Evolutionary conservation across 2,329 filamentous ascomycete genomes (phyloP).

Genomic region (Cladosporium sp.): DNA sequence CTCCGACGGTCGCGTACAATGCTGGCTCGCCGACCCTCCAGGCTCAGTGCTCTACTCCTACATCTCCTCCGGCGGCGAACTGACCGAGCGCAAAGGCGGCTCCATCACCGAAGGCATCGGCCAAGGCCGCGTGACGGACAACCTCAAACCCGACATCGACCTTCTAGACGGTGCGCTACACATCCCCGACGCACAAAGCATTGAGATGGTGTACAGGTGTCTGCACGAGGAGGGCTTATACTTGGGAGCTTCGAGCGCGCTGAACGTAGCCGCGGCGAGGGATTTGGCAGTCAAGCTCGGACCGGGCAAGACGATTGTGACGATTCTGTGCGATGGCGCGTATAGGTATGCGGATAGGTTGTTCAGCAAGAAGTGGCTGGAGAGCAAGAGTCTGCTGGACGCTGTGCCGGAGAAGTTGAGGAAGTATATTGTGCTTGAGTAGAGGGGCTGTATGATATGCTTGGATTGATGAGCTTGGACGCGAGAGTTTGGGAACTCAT

Average conservation of each 20-base stretch:
- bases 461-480: no score
- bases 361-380: slow-evolving; percentile 88
- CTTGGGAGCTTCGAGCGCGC: slow-evolving; percentile 83
- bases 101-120: slow-evolving; percentile 98
- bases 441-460: slow-evolving; percentile 5
- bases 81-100: slow-evolving; percentile 74
- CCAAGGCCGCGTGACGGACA: slow-evolving; percentile 94
- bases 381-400: slow-evolving; percentile 74
- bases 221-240: slow-evolving; percentile 95
- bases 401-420: slow-evolving; percentile 80
- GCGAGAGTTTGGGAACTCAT: no score
- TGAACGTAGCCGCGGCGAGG: slow-evolving; percentile 94
- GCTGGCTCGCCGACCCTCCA: slow-evolving; percentile 88
- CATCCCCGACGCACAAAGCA: slow-evolving; percentile 88
- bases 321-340: slow-evolving; percentile 91
- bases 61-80: slow-evolving; percentile 75
- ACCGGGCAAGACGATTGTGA: slow-evolving; percentile 85
- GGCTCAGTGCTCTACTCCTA: slow-evolving; percentile 92
- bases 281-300: slow-evolving; percentile 90
- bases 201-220: slow-evolving; percentile 96
- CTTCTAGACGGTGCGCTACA: slow-evolving; percentile 79
- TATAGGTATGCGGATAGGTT: slow-evolving; percentile 92
- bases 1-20: slow-evolving; percentile 73
- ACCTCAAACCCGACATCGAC: slow-evolving; percentile 77
- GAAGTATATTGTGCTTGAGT: slow-evolving; percentile 93